Conservation (phyloP, 495 filamentous ascomycete species). For the Lasiosphaeria hispida region DNA sequence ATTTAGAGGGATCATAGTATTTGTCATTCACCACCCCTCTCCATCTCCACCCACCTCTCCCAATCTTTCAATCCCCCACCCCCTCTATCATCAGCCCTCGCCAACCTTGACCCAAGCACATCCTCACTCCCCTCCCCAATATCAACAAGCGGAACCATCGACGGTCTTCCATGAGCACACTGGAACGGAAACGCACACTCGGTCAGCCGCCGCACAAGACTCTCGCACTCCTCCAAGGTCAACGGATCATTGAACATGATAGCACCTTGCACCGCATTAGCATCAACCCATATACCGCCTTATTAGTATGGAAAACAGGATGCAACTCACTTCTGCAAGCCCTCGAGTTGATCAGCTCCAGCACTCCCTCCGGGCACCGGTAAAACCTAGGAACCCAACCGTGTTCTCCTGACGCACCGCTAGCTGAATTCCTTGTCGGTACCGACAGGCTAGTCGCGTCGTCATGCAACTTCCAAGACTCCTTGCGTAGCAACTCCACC, state of each 20-base stretch:
- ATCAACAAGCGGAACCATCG: conserved; percentile 71
- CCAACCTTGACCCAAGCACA: not conserved
- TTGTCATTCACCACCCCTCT: too few relatives aligned
- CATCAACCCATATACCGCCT: not conserved
- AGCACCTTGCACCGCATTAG: conserved; percentile 47
- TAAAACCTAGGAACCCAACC: conserved; percentile 60
- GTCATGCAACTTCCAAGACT: conserved; percentile 59
- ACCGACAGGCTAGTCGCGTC: conserved; percentile 14
- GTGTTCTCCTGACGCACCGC: conserved; percentile 11
- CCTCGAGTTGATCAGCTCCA: conserved; percentile 85
- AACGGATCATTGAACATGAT: conserved; percentile 96
- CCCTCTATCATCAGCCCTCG: not conserved
- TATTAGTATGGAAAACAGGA: not conserved
- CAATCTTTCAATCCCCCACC: conserved; percentile 1
- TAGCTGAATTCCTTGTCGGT: not conserved
- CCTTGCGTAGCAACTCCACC: conserved; percentile 68
- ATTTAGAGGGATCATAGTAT: too few relatives aligned
- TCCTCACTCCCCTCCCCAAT: conserved; percentile 30
- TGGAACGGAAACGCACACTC: conserved; percentile 83
- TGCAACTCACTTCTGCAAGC: conserved; percentile 67
- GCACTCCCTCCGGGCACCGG: conserved; percentile 70
- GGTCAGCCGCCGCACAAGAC: conserved; percentile 60
- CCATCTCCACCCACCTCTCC: conserved; percentile 10
- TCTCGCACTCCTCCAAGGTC: conserved; percentile 60
- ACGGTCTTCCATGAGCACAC: conserved; percentile 83